Conservation (phyloP, 352 stramenopile species). For the Elongisporangium prolatum region DNA sequence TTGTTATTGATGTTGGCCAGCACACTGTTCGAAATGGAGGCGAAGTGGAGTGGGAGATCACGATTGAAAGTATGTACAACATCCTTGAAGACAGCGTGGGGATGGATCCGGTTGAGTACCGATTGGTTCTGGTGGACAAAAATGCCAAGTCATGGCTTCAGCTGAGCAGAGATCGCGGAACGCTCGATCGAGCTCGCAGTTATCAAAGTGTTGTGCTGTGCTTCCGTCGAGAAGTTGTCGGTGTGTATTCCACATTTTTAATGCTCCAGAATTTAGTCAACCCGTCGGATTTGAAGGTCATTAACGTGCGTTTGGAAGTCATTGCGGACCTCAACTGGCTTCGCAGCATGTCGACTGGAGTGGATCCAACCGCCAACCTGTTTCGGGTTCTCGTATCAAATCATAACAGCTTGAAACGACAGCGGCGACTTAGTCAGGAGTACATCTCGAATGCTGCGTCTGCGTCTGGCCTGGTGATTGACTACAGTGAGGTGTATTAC, state of each 20-base stretch:
- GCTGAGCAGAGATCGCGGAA: conserved; percentile 74
- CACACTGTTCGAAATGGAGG: conserved; percentile 84
- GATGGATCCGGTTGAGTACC: conserved; percentile 71
- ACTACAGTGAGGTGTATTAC: conserved; percentile 86
- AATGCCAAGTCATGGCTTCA: conserved; percentile 77
- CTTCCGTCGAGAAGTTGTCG: conserved; percentile 74
- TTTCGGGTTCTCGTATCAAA: conserved; percentile 86
- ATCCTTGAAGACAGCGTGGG: conserved; percentile 18
- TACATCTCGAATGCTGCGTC: conserved; percentile 4
- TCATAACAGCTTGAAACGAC: conserved; percentile 51
- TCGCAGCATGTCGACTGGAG: conserved; percentile 69
- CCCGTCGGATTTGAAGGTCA: conserved; percentile 81
- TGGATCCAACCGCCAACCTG: conserved; percentile 65
- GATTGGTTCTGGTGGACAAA: conserved; percentile 65
- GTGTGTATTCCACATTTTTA: conserved; percentile 83
- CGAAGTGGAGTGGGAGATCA: conserved; percentile 89
- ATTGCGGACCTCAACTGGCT: conserved; percentile 84
- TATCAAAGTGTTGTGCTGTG: conserved; percentile 86
- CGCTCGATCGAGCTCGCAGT: conserved; percentile 57
- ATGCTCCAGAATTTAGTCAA: conserved; percentile 83
- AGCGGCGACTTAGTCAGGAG: conserved; percentile 60
- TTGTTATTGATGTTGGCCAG: conserved; percentile 83
- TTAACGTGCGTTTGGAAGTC: conserved; percentile 81
- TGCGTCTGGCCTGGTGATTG: conserved; percentile 49
- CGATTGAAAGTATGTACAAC: conserved; percentile 73